Evolutionary conservation across 352 stramenopile genomes (phyloP).

Genomic region (Phytophthora foliorum): DNA sequence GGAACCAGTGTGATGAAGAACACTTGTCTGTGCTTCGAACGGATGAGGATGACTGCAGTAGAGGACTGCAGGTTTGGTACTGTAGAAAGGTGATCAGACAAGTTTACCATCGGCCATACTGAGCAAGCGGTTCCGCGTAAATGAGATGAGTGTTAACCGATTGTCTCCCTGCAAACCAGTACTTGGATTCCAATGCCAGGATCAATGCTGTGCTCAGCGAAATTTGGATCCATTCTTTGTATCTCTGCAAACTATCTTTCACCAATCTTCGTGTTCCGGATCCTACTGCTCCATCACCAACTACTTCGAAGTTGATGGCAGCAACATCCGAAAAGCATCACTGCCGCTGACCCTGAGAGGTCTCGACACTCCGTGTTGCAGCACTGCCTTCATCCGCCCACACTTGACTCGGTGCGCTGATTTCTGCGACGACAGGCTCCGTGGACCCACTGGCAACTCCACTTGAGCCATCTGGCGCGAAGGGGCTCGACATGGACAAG

Average conservation of each 20-base stretch:
- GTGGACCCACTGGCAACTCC: constrained; percentile 7
- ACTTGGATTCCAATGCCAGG: neutral
- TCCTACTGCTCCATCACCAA: too few species aligned
- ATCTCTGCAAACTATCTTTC: constrained; percentile 30
- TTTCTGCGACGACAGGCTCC: constrained; percentile 1
- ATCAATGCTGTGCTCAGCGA: constrained; percentile 9
- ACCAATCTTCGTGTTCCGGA: constrained; percentile 9
- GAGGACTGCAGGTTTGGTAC: neutral
- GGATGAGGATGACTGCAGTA: neutral
- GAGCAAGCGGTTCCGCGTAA: neutral
- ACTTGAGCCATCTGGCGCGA: constrained; percentile 19
- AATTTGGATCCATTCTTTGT: constrained; percentile 1
- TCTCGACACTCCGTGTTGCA: constrained; percentile 23
- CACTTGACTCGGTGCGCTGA: neutral
- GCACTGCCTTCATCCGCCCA: constrained; percentile 4
- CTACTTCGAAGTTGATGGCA: too few species aligned
- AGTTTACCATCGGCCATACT: too few species aligned
- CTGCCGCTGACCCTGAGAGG: constrained; percentile 3
- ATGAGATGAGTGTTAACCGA: neutral
- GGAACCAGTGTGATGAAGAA: neutral
- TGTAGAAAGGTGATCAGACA: too few species aligned
- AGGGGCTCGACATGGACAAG: constrained; percentile 5
- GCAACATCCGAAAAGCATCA: neutral
- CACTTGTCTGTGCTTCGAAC: neutral
- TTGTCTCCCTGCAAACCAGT: neutral